Base-by-base conservation (phyloP, 2,329 filamentous ascomycete genomes). In the Grosmannia penicillata region DNA sequence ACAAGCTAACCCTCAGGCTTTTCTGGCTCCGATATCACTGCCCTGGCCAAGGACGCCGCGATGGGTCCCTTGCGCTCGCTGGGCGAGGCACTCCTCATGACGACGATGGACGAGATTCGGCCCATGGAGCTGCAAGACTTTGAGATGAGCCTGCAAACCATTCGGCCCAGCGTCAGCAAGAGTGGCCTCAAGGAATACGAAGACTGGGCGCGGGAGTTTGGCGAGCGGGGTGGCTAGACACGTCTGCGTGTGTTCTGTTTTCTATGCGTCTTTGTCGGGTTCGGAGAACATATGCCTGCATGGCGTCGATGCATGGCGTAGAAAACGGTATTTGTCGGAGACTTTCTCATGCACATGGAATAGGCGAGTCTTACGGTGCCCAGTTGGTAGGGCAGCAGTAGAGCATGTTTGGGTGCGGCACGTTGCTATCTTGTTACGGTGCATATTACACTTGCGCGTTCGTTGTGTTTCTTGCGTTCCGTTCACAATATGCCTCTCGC, bases 11-110 rank as follows among this genome's bases (percentile, higher is more conserved):
- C 33, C 28, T 4, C 39, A 95, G 87, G 86, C n/a, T 98, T 94
- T 60, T 95, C 86, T 8, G 91, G 91, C 32, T 94, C 86, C 2
- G 91, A 98, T 52, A 94, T 98, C 47, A 96, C 91, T 18, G 87
- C 91, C 2, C 66, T 98, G 8, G 91, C 91, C 8, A 98, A 98
- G 59, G 91, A 98, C 54, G 91, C 91, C 8, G 91, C 91, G 3
- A 98, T 98, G 91, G 89, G 91, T 0, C 91, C 91, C 1, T 64
- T 98, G 11, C 75, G 91, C 24, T 89, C 85, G 38, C 65, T 96
- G 3, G 91, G 91, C 21, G 91, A 96, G 55, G 84, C 82, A 29
- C 63, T 98, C 23, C 66, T 98, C 25, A 78, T 83, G 47, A 96
- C 93, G 68, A 82, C 81, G 0, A 93, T 91, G 72, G 91, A 98